Conservation (phyloP, 495 filamentous ascomycete species). For the Cercophora newfieldiana region DNA sequence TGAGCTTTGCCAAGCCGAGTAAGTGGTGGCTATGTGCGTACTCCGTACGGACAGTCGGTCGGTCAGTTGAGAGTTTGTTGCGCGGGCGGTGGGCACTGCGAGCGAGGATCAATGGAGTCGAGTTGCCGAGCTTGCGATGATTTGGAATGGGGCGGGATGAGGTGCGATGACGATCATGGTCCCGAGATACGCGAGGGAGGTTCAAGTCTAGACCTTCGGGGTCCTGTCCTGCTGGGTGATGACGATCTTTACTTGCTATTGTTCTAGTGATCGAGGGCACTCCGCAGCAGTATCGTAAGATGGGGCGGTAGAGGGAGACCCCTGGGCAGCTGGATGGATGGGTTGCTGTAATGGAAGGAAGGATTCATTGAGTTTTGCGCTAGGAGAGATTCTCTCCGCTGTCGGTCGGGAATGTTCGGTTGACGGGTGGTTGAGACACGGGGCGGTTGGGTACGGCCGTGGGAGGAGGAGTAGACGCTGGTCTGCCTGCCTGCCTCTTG, state of each 20-base stretch:
- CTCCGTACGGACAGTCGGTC: too few species aligned
- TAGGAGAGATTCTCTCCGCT: neutral
- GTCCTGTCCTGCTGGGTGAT: neutral
- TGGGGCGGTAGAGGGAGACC: neutral
- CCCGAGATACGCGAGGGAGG: neutral
- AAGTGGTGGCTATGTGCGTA: too few species aligned
- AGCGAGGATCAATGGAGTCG: neutral
- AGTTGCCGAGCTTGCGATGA: too few species aligned
- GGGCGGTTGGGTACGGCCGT: neutral
- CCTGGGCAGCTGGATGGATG: too few species aligned
- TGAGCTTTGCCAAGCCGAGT: neutral
- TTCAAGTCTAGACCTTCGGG: neutral
- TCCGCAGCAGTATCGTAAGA: neutral
- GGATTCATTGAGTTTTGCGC: neutral
- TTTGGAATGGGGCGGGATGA: neutral
- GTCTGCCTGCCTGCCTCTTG: neutral
- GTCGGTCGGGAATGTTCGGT: neutral
- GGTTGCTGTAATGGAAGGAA: too few species aligned
- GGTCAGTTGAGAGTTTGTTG: too few species aligned
- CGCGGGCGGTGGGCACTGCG: neutral
- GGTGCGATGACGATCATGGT: neutral
- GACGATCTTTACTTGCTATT: too few species aligned
- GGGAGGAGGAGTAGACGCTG: neutral
- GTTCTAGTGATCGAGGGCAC: too few species aligned
- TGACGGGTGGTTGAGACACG: constrained; percentile 1